These are phyloP conservation scores for Morella rubra DNA, from an alignment of 306 rosid species.

Conservation along the genomic window DNA sequence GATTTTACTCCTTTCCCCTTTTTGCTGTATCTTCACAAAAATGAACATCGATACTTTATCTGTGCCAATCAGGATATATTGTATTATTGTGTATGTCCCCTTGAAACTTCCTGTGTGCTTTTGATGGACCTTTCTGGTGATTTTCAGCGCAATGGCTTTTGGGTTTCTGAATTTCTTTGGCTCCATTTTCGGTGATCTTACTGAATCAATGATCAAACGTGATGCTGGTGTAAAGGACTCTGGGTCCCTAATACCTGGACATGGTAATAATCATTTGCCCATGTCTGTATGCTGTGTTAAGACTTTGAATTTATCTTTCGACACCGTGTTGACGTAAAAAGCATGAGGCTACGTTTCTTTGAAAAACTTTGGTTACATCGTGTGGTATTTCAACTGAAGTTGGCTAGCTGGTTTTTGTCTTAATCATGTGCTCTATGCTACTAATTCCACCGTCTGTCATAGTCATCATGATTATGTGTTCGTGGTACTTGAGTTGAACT, in stretches of 20 bases:
- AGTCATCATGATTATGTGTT: background rate
- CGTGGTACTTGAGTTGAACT: background rate
- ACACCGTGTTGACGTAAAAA: background rate
- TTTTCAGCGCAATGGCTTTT: slow-evolving; percentile 69
- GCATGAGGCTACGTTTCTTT: background rate
- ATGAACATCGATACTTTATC: slow-evolving; percentile 17
- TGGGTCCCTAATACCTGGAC: slow-evolving; percentile 96
- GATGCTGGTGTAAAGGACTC: slow-evolving; percentile 99
- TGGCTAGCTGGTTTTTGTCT: background rate
- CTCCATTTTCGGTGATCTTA: slow-evolving; percentile 91
- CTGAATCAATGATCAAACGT: slow-evolving; percentile 97
- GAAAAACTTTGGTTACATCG: slow-evolving; percentile 1
- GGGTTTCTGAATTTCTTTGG: slow-evolving; percentile 84
- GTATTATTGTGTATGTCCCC: slow-evolving; percentile 5
- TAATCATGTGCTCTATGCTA: background rate
- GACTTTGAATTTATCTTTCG: slow-evolving; percentile 7
- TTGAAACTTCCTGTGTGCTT: slow-evolving; percentile 14
- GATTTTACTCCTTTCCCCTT: slow-evolving; percentile 5
- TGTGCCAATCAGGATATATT: background rate
- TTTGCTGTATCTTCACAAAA: background rate
- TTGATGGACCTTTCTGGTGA: slow-evolving; percentile 10
- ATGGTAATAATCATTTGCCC: slow-evolving; percentile 58
- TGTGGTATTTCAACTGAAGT: background rate
- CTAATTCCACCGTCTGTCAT: background rate
- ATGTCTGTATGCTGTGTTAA: slow-evolving; percentile 17